A percentile compares a stretch with the other conserved stretches of the same genome.
Evolutionary conservation across 805 yeast species (phyloP).

Genomic region (Starmera caribaea): DNA sequence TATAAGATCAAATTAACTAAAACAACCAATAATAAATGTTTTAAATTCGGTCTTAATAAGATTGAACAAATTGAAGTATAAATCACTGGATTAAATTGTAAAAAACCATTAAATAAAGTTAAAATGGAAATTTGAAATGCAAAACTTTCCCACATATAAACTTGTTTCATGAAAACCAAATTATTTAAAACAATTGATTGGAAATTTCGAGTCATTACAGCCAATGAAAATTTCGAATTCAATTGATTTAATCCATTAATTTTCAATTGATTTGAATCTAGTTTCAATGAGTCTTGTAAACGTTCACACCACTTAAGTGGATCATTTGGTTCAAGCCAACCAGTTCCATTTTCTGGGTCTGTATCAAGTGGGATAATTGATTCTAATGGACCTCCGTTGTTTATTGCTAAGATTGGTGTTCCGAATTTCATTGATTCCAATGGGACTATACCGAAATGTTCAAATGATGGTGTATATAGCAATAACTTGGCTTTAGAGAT

Average conservation of each 20-base stretch:
- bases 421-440: slow-evolving; percentile 85
- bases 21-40: too few relatives aligned
- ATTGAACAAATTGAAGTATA: too few relatives aligned
- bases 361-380: slow-evolving; percentile 33
- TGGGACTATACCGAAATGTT: slow-evolving; percentile 98
- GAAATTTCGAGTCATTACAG: slow-evolving; percentile 28
- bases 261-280: slow-evolving; percentile 11
- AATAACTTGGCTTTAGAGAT: slow-evolving; percentile 48
- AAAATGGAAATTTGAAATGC: too few relatives aligned
- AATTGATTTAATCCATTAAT: slow-evolving; percentile 23
- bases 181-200: slow-evolving; percentile 24
- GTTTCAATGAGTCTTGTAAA: slow-evolving; percentile 28
- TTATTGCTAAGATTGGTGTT: slow-evolving; percentile 77
- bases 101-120: too few relatives aligned
- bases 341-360: slow-evolving; percentile 39
- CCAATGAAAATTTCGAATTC: slow-evolving; percentile 23
- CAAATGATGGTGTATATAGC: slow-evolving; percentile 82
- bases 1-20: too few relatives aligned
- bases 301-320: slow-evolving; percentile 45
- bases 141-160: slow-evolving; percentile 23
- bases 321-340: slow-evolving; percentile 45
- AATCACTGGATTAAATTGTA: too few relatives aligned
- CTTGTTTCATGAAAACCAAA: slow-evolving; percentile 13
- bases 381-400: slow-evolving; percentile 91
- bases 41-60: too few relatives aligned